Evolutionary conservation across 768 basidiomycete genomes (phyloP).

Genomic region (Leccinellum albellum): DNA sequence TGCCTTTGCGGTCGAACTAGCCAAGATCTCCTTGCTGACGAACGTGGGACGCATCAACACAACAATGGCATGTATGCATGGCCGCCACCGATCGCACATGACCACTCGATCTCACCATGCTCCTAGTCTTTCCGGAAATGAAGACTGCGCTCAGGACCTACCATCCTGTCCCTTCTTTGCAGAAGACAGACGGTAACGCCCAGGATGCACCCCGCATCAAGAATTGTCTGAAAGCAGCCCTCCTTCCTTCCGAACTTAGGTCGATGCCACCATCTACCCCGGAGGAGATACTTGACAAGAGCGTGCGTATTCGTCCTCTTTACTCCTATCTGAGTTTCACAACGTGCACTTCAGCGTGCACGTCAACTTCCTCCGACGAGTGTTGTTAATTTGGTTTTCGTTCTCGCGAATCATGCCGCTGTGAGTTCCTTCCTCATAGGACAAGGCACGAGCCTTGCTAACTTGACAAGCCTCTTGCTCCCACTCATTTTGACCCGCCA

Average conservation of each 20-base stretch:
- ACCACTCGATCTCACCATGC: slow-evolving; percentile 17
- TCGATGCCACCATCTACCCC: slow-evolving; percentile 67
- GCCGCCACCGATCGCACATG: slow-evolving; percentile 5
- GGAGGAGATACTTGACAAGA: slow-evolving; percentile 65
- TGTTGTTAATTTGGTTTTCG: slow-evolving; percentile 82
- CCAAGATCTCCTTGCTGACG: slow-evolving; percentile 79
- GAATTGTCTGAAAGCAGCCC: slow-evolving; percentile 80
- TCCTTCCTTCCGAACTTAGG: slow-evolving; percentile 66
- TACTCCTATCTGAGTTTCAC: slow-evolving; percentile 5
- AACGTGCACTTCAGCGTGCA: slow-evolving; percentile 38
- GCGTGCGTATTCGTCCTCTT: slow-evolving; percentile 41
- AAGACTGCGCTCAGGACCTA: slow-evolving; percentile 86
- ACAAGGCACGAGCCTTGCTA: slow-evolving; percentile 8
- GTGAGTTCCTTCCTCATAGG: slow-evolving; percentile 40
- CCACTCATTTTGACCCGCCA: slow-evolving; percentile 68
- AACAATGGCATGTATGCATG: slow-evolving; percentile 75
- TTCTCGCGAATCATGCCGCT: slow-evolving; percentile 72
- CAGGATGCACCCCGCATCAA: slow-evolving; percentile 93
- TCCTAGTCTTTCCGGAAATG: slow-evolving; percentile 87
- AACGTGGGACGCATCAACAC: slow-evolving; percentile 93
- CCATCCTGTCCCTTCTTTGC: slow-evolving; percentile 83
- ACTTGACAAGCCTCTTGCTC: slow-evolving; percentile 49
- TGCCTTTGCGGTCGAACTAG: slow-evolving; percentile 72
- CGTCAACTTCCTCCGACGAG: slow-evolving; percentile 76
- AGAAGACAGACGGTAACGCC: slow-evolving; percentile 83